phyloP scores from a whole-genome alignment of 129 eudicot species.

The Flaveria brownii region DNA sequence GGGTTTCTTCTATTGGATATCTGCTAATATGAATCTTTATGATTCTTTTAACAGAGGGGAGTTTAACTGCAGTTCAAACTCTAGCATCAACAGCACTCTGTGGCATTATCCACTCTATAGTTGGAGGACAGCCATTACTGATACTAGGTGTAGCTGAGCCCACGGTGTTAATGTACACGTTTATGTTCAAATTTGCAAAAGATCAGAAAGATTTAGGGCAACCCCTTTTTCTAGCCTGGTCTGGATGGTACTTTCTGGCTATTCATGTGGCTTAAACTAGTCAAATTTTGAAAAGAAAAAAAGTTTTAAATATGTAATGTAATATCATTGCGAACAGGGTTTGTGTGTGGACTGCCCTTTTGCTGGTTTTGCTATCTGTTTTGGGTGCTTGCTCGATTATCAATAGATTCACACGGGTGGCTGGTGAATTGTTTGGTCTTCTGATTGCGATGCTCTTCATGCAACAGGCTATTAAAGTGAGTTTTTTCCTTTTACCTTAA shows the following conservation, averaged over 20 bases:
- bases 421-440: conserved; percentile 96
- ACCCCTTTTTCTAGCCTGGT: conserved; percentile 85
- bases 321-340: conserved; percentile 57
- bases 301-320: conserved; percentile 18
- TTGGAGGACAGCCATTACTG: conserved; percentile 94
- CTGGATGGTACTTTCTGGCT: conserved; percentile 77
- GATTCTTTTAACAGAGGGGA: conserved; percentile 58
- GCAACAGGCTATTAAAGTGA: conserved; percentile 96
- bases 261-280: conserved; percentile 23
- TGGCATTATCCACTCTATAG: conserved; percentile 86
- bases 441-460: conserved; percentile 95
- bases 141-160: conserved; percentile 99
- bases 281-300: conserved; percentile 7
- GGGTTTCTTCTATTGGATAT: background rate
- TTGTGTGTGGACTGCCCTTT: conserved; percentile 96
- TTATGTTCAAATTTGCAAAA: conserved; percentile 91
- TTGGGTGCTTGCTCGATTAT: conserved; percentile 97
- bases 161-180: conserved; percentile 94
- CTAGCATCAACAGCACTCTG: conserved; percentile 94
- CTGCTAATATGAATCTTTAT: conserved; percentile 19
- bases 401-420: conserved; percentile 90
- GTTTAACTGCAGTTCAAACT: conserved; percentile 92
- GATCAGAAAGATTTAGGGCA: conserved; percentile 88
- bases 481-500: conserved; percentile 25
- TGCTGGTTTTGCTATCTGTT: conserved; percentile 83